Evolutionary conservation across 768 basidiomycete genomes (phyloP).

Genomic region (Lactifluus volemus): DNA sequence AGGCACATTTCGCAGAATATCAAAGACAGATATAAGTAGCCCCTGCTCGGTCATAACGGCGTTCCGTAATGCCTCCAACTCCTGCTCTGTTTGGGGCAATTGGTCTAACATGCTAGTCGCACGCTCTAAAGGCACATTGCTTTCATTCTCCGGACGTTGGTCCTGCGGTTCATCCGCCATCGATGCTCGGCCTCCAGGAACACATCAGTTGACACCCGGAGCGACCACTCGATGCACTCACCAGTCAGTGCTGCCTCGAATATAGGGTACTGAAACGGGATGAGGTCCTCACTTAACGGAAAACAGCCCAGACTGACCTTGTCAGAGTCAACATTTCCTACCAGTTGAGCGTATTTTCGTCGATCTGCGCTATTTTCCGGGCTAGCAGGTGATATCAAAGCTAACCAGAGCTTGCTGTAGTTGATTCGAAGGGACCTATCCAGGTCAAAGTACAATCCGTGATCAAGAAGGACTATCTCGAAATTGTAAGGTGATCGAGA

Average conservation of each 20-base stretch:
- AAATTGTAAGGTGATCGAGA: constrained; percentile 88
- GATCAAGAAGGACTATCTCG: constrained; percentile 91
- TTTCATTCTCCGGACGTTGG: constrained; percentile 28
- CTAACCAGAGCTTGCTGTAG: constrained; percentile 85
- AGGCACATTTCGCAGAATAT: constrained; percentile 80
- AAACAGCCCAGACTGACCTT: constrained; percentile 41
- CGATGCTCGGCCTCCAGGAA: constrained; percentile 47
- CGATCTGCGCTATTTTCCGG: constrained; percentile 56
- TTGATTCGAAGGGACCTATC: constrained; percentile 71
- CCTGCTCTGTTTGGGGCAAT: constrained; percentile 59
- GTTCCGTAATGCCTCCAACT: constrained; percentile 72
- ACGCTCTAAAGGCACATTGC: constrained; percentile 38
- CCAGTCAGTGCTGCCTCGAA: constrained; percentile 96
- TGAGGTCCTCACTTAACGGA: background rate
- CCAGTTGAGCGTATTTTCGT: constrained; percentile 78
- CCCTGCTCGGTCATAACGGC: constrained; percentile 82
- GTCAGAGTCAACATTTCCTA: constrained; percentile 85
- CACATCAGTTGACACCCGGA: background rate
- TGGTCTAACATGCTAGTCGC: constrained; percentile 73
- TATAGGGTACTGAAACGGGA: constrained; percentile 62
- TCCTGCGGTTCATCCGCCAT: constrained; percentile 55
- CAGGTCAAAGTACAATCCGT: constrained; percentile 90
- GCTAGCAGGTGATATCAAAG: constrained; percentile 70
- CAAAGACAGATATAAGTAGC: constrained; percentile 74
- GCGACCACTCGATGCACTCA: background rate